Base-by-base conservation (phyloP, 768 basidiomycete species). In the Tricholoma terreum region DNA sequence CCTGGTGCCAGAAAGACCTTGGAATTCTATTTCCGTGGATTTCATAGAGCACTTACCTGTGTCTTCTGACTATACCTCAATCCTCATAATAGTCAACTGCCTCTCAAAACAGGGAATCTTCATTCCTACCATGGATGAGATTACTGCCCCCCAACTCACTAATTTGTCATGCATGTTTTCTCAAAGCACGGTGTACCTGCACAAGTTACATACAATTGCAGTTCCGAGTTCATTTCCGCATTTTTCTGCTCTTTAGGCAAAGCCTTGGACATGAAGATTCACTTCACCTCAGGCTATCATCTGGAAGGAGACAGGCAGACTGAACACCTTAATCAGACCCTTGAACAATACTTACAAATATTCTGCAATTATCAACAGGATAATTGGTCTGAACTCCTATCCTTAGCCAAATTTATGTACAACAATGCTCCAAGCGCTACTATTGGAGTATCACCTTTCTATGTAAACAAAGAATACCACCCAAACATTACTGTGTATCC, bases 391-490 rank as follows among this genome's bases (percentile, higher is more conserved):
- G 22, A 27, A 14, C 31, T 49, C 46, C n/a, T 49, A 27, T 15
- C 46, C 19, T 19, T 49, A 1, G 21, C 6, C 1, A 6, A 49
- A 49, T 49, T 49, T 5, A 8, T 19, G 11, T 33, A 49, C 46
- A 33, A 49, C 46, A 49, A 49, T 74, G 71, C 69, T 6, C 56
- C 64, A 6, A 27, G 24, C 24, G 24, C 67, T 2, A 55, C 69
- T 19, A 74, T 71, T 27, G 62, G 68, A 2, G 48, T 69, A 11
- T 65, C 71, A 5, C 74, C 70, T 0, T 73, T 74, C 64, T 71
- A 64, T 35, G 61, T 65, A 0, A 72, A 73, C 55, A 66, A 71
- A 45, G 68, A 71, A 11, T 73, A 69, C 34, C 55, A 73, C 55
- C 68, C 70, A 0, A 51, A 58, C 17, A 43, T 70, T 24, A 30